Percentiles rank a stretch among this genome's conserved stretches.
Evolutionary conservation across 2,329 filamentous ascomycete species (phyloP).

Genomic region (Huntiella omanensis): DNA sequence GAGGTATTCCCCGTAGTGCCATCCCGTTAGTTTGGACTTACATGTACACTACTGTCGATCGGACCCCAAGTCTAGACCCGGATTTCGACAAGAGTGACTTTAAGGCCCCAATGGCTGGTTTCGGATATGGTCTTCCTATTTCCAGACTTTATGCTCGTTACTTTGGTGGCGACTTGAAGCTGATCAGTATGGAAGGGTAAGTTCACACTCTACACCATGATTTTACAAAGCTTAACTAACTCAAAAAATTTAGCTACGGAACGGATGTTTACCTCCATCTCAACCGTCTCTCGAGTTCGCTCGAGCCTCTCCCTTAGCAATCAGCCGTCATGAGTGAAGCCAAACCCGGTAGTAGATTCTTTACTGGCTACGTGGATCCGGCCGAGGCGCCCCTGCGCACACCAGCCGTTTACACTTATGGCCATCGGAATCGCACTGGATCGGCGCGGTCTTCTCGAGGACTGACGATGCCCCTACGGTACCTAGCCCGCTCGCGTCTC

Average conservation of each 20-base stretch:
- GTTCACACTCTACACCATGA: conserved; percentile 16
- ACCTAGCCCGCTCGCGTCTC: conserved; percentile 47
- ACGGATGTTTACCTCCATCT: conserved; percentile 97
- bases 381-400: conserved; percentile 17
- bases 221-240: not conserved
- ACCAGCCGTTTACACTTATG: conserved; percentile 17
- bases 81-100: conserved; percentile 99
- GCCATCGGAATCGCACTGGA: conserved; percentile 12
- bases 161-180: conserved; percentile 89
- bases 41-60: conserved; percentile 98
- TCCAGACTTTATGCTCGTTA: conserved; percentile 87
- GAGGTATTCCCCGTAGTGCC: conserved; percentile 77
- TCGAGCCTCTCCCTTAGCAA: conserved; percentile 90
- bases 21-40: conserved; percentile 99
- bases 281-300: conserved; percentile 85
- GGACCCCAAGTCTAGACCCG: conserved; percentile 83
- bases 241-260: conserved; percentile 81
- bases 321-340: conserved; percentile 69
- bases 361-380: conserved; percentile 18
- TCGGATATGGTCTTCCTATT: conserved; percentile 93
- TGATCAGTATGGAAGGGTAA: conserved; percentile 99
- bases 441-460: conserved; percentile 30
- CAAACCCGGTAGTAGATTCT: conserved; percentile 9
- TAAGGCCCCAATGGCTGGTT: conserved; percentile 97
- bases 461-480: conserved; percentile 44